Percentiles rank a stretch among this genome's conserved stretches.
Conservation (phyloP, 148 eudicot species). For the Vaccinium darrowii region DNA sequence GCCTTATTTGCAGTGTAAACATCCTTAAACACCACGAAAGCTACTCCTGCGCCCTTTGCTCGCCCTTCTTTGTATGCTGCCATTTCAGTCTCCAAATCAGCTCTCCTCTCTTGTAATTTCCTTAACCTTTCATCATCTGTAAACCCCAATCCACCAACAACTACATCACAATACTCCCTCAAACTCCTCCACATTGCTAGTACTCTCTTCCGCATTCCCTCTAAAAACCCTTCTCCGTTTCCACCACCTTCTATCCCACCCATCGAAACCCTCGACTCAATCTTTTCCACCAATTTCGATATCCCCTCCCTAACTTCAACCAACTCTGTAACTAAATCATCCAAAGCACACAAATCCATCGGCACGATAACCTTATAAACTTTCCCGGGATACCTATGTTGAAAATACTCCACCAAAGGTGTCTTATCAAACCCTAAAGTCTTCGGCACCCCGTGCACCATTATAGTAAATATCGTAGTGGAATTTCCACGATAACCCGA, state of each 20-base stretch:
- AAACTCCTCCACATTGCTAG: constrained; percentile 40
- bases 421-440: constrained; percentile 55
- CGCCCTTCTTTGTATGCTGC: constrained; percentile 84
- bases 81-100: constrained; percentile 87
- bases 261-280: constrained; percentile 45
- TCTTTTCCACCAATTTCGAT: constrained; percentile 57
- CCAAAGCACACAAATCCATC: constrained; percentile 85
- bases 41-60: constrained; percentile 91
- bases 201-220: constrained; percentile 28
- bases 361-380: constrained; percentile 75
- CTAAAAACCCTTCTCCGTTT: constrained; percentile 20
- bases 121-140: constrained; percentile 71
- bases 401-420: constrained; percentile 78
- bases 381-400: constrained; percentile 78
- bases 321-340: constrained; percentile 74
- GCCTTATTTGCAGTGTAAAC: constrained; percentile 80
- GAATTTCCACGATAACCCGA: constrained; percentile 59
- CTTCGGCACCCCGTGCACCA: constrained; percentile 82
- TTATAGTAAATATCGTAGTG: constrained; percentile 69
- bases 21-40: constrained; percentile 94
- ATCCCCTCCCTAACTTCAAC: constrained; percentile 76
- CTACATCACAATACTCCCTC: constrained; percentile 41
- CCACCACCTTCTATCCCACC: constrained; percentile 36
- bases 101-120: constrained; percentile 81
- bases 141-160: constrained; percentile 49